Evolutionary conservation across 441 rosid species (phyloP).

Genomic region (Erodium moschatum): DNA sequence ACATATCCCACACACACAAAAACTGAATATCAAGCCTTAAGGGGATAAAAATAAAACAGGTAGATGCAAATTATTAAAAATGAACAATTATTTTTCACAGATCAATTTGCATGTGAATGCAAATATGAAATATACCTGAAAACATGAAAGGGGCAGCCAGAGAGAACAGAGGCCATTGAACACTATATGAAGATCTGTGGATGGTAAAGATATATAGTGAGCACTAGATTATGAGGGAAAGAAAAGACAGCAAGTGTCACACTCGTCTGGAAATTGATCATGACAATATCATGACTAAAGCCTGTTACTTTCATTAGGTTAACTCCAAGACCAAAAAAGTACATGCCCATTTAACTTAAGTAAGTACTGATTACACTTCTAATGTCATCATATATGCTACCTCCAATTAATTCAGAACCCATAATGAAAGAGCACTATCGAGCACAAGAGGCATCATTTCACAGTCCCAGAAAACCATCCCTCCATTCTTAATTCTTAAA

Average conservation of each 20-base stretch:
- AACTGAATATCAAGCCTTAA: neutral
- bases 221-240: neutral
- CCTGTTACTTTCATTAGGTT: neutral
- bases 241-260: neutral
- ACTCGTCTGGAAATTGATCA: neutral
- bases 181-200: neutral
- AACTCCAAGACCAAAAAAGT: neutral
- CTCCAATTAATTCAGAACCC: neutral
- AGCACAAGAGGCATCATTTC: neutral
- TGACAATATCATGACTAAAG: neutral
- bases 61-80: neutral
- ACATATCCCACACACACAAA: neutral
- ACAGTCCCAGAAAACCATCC: neutral
- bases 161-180: conserved; percentile 1
- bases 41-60: neutral
- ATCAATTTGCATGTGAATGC: too few species aligned
- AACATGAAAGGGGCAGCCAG: neutral
- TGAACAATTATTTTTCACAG: too few species aligned
- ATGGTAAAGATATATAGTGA: neutral
- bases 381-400: neutral
- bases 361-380: neutral
- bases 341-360: neutral
- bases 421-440: neutral
- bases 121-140: neutral
- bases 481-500: neutral